Base-by-base conservation (phyloP, 805 yeast species). In the Candida koratica region DNA sequence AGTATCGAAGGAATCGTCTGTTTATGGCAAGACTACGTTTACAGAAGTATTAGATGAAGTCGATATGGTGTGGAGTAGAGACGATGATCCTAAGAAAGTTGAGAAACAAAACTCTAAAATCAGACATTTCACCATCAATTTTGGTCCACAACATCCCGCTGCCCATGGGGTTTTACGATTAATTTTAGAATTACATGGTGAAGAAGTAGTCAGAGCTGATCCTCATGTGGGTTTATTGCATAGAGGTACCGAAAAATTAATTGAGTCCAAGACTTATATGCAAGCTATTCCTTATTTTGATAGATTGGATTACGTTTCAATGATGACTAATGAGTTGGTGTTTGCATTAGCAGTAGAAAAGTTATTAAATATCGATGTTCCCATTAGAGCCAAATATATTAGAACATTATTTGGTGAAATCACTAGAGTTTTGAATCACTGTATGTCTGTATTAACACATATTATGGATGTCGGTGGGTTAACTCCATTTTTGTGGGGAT, bases 391-490 rank as follows among this genome's bases (percentile, higher is more conserved):
- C 32, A 79, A 85, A 64, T 85, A 85, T 63, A 79, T 85, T 52
- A 77, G 95, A 58, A 84, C 94, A 17, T 55, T 85, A 60, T 86
- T 84, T 56, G 93, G 90, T 28, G 95, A 85, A 59, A 81, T 85
- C 59, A 85, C 95, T 37, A 77, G 95, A 57, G 63, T 84, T 38
- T 70, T 83, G 55, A 85, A 85, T 65, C 95, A 85, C 58, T 72
- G 84, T 61, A 85, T 85, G 95, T 81, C 90, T 17, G 81, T 85
- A 32, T 67, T 83, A 44, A 77, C 95, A 33, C 95, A 86, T 62
- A 88, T 90, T 47, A 85, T 85, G 95, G 95, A 85, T 69, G 94
- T 86, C 39, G 95, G 95, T 67, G 95, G 95, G 15, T 72, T 85
- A 60, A 86, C 95, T 19, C 95, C 95, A 31, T 86, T 85, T 73